Base-by-base conservation (phyloP, 495 filamentous ascomycete genomes). In the Penicillium longicatenatum region DNA sequence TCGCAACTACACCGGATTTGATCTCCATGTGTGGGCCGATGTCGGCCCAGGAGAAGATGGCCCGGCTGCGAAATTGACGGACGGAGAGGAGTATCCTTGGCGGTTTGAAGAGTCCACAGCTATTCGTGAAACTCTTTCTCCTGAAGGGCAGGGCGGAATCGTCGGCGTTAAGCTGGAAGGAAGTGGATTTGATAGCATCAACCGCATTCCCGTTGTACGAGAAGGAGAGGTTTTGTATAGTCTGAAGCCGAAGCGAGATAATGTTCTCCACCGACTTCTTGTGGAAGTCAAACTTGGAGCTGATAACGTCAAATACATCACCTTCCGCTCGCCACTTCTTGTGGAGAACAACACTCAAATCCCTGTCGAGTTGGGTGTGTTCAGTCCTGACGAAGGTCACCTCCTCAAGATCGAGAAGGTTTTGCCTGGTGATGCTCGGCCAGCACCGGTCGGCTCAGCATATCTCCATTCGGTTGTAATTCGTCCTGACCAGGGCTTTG, bases 271-370 rank as follows among this genome's bases (percentile, higher is more conserved):
- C 71, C 88, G 92, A 26, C 80, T 98, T 19, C 82, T 98, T 33
- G 93, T 97, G 29, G 93, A 98, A 53, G 88, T 98, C 60, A 93
- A 85, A 50, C 83, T 98, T 31, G 93, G 92, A 22, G 72, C 84
- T 4, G 92, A 98, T 72, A 97, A 97, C 58, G 88, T 98, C 72
- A 98, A 98, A 74, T 93, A 96, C 70, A 94, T 98, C 65, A 98
- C 92, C 9, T 90, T 98, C 68, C 86, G 93, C 39, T 98, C 94
- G 14, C 94, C 94, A 7, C 79, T 98, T n/a, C 75, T 97, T 14
- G 84, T 98, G n/a, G 94, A 97, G 72, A 98, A 98, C 75, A 89
- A 92, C 65, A 98, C 94, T 3, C 92, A 98, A 70, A 96, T 98
- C 55, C 93, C 95, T 0, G 85, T 98, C 2, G 95, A 98, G 73